Evolutionary conservation across 2,329 filamentous ascomycete genomes (phyloP), one percentile per base, ranked within the genome.

Genomic region (Xylariaceae sp.): DNA sequence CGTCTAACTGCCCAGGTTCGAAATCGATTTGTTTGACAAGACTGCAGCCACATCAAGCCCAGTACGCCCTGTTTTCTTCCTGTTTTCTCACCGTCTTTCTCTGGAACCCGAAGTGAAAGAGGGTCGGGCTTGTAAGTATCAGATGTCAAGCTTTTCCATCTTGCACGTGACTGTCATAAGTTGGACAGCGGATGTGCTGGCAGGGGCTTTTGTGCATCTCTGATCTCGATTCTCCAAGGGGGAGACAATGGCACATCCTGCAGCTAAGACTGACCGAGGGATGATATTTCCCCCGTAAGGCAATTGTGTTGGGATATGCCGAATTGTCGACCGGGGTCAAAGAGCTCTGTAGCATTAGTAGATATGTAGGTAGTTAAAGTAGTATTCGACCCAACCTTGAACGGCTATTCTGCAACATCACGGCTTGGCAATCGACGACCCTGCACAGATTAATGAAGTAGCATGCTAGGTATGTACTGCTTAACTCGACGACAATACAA

Each of bases 1-100:
- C 59, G 61, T 56, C 55, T 51, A 59, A 51, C 45, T 53, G 37
- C 54, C 45, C 35, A 54, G 39, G 48, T 52, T 55, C 56, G 51
- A 50, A 51, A 50, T 58, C 65, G 60, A 67, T 67, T 67, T 62
- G 65, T 61, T 61, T 45, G 55, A 55, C 47, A 58, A 54, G 51
- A 49, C 30, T 52, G 51, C 54, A 59, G 57, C 60, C 57, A 62
- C 57, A 62, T 37, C 34, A 51, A 58, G 57, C 47, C 57, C 50
- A 61, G 60, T 61, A 63, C 64, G 61, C 55, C 59, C 51, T 58
- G 51, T 54, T 58, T 56, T 52, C 58, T 58, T 61, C 58, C 30
- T 35, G 30, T 51, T 55, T 47, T 52, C 62, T 67, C 63, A 68
- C 67, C 65, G 66, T 68, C 67, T 66, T 60, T 60, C 60, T 54